phyloP scores from a whole-genome alignment of 75 land plant species.

The Chamaecyparis obtusa region DNA sequence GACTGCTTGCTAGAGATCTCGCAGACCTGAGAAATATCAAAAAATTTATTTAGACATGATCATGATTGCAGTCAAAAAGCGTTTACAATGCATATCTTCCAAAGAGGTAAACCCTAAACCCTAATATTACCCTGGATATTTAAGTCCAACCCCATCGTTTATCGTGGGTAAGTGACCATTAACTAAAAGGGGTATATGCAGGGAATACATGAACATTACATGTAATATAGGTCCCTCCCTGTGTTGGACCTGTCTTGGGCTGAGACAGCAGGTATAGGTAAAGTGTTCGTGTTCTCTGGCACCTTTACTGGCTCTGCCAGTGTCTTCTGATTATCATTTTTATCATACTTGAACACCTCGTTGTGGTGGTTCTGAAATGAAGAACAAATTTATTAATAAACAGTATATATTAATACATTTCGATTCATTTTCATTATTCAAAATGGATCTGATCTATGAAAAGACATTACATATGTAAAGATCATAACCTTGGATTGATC shows the following conservation, averaged over 20 bases:
- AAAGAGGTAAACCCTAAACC: constrained; percentile 11
- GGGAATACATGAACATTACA: constrained; percentile 21
- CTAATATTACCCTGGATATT: neutral
- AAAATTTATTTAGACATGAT: constrained; percentile 17
- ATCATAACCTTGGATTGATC: constrained; percentile 8
- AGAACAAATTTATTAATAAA: too few relatives aligned
- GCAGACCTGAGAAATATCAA: constrained; percentile 58
- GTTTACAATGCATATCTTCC: constrained; percentile 8
- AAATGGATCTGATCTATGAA: neutral
- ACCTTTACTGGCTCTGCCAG: neutral
- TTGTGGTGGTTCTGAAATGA: neutral
- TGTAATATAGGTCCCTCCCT: constrained; percentile 36
- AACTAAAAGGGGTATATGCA: neutral
- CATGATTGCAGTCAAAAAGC: too few relatives aligned
- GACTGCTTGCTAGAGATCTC: constrained; percentile 16
- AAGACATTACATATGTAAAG: neutral
- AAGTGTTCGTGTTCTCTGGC: constrained; percentile 2
- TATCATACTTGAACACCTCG: neutral
- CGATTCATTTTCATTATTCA: neutral
- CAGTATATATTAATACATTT: too few relatives aligned
- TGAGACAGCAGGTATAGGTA: constrained; percentile 31
- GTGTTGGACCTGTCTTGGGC: constrained; percentile 1
- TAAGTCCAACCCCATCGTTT: too few relatives aligned
- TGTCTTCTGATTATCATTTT: neutral
- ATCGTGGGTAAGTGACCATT: neutral